Percentiles rank a stretch among this genome's conserved stretches.
phyloP scores from a whole-genome alignment of 352 stramenopile species.

The Phytophthora palmivora region DNA sequence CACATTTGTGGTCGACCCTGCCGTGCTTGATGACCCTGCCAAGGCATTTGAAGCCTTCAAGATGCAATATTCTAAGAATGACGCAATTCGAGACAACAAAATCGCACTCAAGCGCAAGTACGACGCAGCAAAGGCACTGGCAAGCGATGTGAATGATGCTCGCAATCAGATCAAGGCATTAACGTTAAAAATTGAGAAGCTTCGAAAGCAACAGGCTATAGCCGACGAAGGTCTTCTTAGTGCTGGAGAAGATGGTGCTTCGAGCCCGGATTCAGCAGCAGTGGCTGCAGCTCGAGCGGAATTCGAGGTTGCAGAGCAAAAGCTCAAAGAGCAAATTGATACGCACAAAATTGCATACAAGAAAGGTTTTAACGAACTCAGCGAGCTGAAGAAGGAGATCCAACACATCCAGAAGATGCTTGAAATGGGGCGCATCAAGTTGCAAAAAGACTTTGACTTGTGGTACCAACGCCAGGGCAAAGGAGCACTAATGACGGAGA shows the following conservation, averaged over 20 bases:
- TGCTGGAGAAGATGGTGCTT: constrained; percentile 19
- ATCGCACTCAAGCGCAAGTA: constrained; percentile 93
- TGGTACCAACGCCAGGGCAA: constrained; percentile 91
- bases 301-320: constrained; percentile 47
- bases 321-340: constrained; percentile 90
- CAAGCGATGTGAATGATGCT: constrained; percentile 89
- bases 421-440: constrained; percentile 90
- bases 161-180: constrained; percentile 81
- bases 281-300: constrained; percentile 22
- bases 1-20: constrained; percentile 56
- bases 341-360: constrained; percentile 92
- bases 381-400: constrained; percentile 94
- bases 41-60: constrained; percentile 90
- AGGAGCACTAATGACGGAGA: constrained; percentile 56
- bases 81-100: constrained; percentile 94
- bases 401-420: constrained; percentile 94
- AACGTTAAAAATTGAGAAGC: constrained; percentile 71
- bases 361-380: constrained; percentile 89
- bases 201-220: constrained; percentile 74
- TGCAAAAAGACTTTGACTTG: constrained; percentile 94
- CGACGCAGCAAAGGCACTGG: constrained; percentile 87
- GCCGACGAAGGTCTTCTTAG: constrained; percentile 51
- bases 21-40: constrained; percentile 64
- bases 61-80: constrained; percentile 84
- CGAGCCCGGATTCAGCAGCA: constrained; percentile 4